These are phyloP conservation scores for Scortechinia acanthostroma DNA, from an alignment of 2,329 filamentous ascomycete genomes.

Conservation along the genomic window DNA sequence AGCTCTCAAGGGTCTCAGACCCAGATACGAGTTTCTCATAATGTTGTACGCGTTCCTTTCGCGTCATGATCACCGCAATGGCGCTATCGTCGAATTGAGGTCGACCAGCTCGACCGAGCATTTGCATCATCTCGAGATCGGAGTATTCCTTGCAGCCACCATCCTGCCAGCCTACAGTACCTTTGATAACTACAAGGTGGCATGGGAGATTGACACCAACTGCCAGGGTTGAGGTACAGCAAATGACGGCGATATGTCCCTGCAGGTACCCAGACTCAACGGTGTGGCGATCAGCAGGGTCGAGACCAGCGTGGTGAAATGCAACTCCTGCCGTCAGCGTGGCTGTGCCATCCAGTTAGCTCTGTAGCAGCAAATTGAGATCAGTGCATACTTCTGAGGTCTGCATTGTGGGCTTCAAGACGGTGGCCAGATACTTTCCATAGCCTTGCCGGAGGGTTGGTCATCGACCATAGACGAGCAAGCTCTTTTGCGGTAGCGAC, in stretches of 20 bases:
- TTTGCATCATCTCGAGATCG: slow-evolving; percentile 82
- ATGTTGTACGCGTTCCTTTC: slow-evolving; percentile 48
- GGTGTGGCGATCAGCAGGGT: slow-evolving; percentile 49
- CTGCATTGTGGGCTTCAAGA: slow-evolving; percentile 44
- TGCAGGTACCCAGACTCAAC: slow-evolving; percentile 65
- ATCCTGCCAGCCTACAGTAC: slow-evolving; percentile 62
- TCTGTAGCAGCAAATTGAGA: slow-evolving; percentile 8
- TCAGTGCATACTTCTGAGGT: slow-evolving; percentile 36
- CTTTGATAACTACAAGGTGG: slow-evolving; percentile 77
- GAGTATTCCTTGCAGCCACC: slow-evolving; percentile 62
- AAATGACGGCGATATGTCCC: slow-evolving; percentile 73
- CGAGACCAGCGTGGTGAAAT: slow-evolving; percentile 76
- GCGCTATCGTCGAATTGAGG: slow-evolving; percentile 77
- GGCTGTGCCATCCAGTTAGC: slow-evolving; percentile 7
- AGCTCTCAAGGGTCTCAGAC: slow-evolving; percentile 69
- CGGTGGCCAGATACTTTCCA: slow-evolving; percentile 53
- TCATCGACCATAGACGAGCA: slow-evolving; percentile 55
- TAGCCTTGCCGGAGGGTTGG: slow-evolving; percentile 37
- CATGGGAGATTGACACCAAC: slow-evolving; percentile 80
- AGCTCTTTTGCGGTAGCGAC: slow-evolving; percentile 61
- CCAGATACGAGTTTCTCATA: slow-evolving; percentile 73
- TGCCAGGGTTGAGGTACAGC: slow-evolving; percentile 78
- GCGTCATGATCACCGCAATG: slow-evolving; percentile 73
- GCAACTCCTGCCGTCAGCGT: slow-evolving; percentile 54
- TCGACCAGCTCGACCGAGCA: slow-evolving; percentile 77